Conservation (phyloP, 108 stramenopile species). For the Fragilaria radians region DNA sequence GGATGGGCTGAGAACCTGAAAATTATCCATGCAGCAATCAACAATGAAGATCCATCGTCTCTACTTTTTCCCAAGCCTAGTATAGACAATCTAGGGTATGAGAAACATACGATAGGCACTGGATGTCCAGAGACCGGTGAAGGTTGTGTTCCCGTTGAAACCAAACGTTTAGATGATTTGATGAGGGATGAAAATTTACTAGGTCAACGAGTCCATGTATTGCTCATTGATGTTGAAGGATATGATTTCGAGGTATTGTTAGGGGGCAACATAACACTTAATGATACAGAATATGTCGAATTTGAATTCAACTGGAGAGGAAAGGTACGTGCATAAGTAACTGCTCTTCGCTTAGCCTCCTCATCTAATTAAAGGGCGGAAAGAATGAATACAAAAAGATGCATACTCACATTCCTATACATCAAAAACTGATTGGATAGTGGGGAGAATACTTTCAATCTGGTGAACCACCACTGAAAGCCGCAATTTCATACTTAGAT, state of each 20-base stretch:
- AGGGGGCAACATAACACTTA: slow-evolving; percentile 13
- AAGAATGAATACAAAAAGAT: not conserved
- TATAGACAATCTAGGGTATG: not conserved
- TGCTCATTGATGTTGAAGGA: slow-evolving; percentile 42
- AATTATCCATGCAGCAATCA: not conserved
- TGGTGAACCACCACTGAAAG: slow-evolving; percentile 4
- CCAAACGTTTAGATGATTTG: not conserved
- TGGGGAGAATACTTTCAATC: not conserved
- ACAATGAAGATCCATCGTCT: not conserved
- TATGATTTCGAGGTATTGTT: slow-evolving; percentile 29
- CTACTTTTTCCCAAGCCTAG: not conserved
- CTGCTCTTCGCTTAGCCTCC: not conserved
- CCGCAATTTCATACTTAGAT: slow-evolving; percentile 8
- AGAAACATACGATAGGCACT: not conserved
- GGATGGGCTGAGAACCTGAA: not conserved
- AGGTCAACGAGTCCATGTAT: not conserved
- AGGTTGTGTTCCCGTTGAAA: not conserved
- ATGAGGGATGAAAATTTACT: not conserved
- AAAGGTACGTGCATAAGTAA: not conserved
- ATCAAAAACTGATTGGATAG: too few species aligned
- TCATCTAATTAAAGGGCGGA: not conserved
- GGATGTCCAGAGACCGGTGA: not conserved
- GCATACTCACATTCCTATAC: not conserved
- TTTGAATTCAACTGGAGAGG: slow-evolving; percentile 48
- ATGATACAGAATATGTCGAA: slow-evolving; percentile 24